phyloP scores from a whole-genome alignment of 352 stramenopile genomes.

The Phytopythium litorale region DNA sequence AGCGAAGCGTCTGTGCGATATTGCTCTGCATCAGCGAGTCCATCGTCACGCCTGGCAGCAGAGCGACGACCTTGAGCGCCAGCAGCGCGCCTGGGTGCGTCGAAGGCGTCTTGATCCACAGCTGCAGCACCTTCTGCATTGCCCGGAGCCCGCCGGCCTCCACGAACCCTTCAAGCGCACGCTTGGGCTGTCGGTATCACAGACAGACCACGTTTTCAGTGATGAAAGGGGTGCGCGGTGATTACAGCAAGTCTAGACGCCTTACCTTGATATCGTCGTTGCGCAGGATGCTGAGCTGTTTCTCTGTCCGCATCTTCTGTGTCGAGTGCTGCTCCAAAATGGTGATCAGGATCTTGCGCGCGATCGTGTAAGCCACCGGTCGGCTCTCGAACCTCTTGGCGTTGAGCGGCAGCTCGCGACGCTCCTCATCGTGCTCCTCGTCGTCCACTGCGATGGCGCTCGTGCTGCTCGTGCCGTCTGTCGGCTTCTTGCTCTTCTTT shows the following conservation, averaged over 20 bases:
- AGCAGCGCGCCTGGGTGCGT: conserved; percentile 45
- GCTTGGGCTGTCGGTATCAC: conserved; percentile 30
- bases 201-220: background rate
- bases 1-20: conserved; percentile 51
- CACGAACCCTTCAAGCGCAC: conserved; percentile 54
- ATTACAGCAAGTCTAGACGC: background rate
- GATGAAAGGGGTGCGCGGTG: background rate
- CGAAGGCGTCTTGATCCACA: conserved; percentile 46
- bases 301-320: conserved; percentile 40
- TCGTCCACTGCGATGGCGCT: conserved; percentile 10
- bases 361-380: conserved; percentile 38
- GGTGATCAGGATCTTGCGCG: conserved; percentile 43
- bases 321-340: conserved; percentile 52
- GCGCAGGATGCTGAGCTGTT: conserved; percentile 47
- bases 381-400: conserved; percentile 45
- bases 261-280: conserved; percentile 61
- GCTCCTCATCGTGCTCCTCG: conserved; percentile 8
- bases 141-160: conserved; percentile 47
- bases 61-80: conserved; percentile 54
- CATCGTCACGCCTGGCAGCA: conserved; percentile 54
- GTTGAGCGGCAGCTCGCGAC: conserved; percentile 27
- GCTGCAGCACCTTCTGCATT: conserved; percentile 44
- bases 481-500: conserved; percentile 17
- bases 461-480: background rate
- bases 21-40: conserved; percentile 42